Evolutionary conservation across 2,329 filamentous ascomycete genomes (phyloP).

Genomic region (Hypoxylon sp.): DNA sequence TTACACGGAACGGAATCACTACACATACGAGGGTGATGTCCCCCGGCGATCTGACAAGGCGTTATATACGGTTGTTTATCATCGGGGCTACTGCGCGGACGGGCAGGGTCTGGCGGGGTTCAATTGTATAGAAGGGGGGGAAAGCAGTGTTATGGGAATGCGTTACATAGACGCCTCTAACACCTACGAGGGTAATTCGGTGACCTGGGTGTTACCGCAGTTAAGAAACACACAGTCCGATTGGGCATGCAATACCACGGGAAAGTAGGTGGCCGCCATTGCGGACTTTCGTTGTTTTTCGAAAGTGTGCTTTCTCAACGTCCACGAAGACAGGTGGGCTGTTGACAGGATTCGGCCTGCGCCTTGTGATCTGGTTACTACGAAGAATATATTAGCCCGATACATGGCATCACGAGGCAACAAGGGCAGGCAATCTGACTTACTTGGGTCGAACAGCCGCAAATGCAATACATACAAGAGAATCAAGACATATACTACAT

Average conservation of each 20-base stretch:
- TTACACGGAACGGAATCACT: conserved; percentile 24
- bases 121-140: conserved; percentile 29
- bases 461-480: background rate
- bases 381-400: conserved; percentile 10
- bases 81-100: conserved; percentile 21
- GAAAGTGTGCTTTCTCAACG: background rate
- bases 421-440: conserved; percentile 8
- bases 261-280: background rate
- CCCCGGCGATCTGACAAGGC: conserved; percentile 26
- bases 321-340: conserved; percentile 2
- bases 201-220: conserved; percentile 12
- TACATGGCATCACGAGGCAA: conserved; percentile 18
- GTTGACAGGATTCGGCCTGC: background rate
- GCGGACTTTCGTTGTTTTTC: background rate
- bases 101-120: conserved; percentile 11
- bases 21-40: conserved; percentile 28
- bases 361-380: conserved; percentile 5
- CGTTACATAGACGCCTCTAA: background rate
- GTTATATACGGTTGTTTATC: conserved; percentile 26
- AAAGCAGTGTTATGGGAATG: conserved; percentile 33
- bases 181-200: background rate
- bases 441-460: background rate
- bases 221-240: conserved; percentile 3
- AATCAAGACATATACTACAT: background rate
- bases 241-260: conserved; percentile 7